These are phyloP conservation scores for Casuarina equisetifolia DNA, from an alignment of 306 rosid genomes.

Conservation along the genomic window DNA sequence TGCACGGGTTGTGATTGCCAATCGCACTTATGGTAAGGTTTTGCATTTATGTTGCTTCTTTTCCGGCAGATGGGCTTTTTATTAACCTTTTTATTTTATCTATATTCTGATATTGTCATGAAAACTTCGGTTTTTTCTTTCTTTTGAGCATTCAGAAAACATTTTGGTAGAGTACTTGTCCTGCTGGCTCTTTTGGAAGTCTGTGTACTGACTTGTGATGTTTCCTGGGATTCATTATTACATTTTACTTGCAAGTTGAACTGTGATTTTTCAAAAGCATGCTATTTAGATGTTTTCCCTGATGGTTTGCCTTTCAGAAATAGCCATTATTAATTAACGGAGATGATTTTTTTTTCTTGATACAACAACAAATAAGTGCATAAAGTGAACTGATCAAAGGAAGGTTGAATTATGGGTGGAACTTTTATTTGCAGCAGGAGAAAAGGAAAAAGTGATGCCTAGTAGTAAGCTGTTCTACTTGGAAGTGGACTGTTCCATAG, in stretches of 20 bases:
- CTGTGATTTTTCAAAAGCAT: slow-evolving; percentile 1
- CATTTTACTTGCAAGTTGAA: background rate
- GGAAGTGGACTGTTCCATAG: background rate
- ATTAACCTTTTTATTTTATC: slow-evolving; percentile 17
- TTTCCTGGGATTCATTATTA: background rate
- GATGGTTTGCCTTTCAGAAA: background rate
- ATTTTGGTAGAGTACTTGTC: background rate
- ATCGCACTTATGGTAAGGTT: slow-evolving; percentile 82
- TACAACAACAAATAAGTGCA: background rate
- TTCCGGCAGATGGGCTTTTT: background rate
- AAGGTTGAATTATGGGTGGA: background rate
- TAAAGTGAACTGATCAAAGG: background rate
- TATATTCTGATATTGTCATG: background rate
- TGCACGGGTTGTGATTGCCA: slow-evolving; percentile 85
- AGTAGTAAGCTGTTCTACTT: background rate
- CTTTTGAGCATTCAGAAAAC: background rate
- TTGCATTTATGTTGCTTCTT: slow-evolving; percentile 11
- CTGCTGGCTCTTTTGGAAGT: background rate
- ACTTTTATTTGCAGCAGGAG: background rate
- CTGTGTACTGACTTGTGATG: background rate
- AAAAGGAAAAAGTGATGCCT: background rate
- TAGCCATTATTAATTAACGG: background rate
- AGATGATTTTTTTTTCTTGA: background rate
- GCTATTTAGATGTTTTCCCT: background rate
- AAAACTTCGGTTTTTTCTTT: background rate